Evolutionary conservation across 768 basidiomycete genomes (phyloP).

Genomic region (Tubosaeta sp.): DNA sequence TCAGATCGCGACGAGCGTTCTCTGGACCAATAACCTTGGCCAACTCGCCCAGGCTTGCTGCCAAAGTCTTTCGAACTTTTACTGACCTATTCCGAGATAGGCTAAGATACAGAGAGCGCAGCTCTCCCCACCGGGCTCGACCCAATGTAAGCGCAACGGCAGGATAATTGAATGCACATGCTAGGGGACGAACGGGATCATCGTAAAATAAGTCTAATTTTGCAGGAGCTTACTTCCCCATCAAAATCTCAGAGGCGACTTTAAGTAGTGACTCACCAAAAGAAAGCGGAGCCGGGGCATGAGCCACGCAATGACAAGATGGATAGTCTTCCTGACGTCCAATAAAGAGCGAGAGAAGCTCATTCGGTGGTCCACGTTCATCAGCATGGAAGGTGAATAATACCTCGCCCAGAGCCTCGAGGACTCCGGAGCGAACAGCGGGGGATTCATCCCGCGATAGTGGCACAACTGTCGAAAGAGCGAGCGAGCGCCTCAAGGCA

Average conservation of each 20-base stretch:
- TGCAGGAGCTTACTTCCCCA: slow-evolving; percentile 14
- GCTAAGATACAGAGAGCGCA: slow-evolving; percentile 63
- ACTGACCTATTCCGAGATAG: slow-evolving; percentile 56
- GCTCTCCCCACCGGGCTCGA: slow-evolving; percentile 62
- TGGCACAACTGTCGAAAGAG: slow-evolving; percentile 58
- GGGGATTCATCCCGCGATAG: slow-evolving; percentile 61
- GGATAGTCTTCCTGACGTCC: slow-evolving; percentile 47
- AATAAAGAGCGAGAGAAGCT: slow-evolving; percentile 74
- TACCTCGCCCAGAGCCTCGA: slow-evolving; percentile 88
- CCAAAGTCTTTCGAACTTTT: slow-evolving; percentile 74
- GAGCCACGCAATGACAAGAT: slow-evolving; percentile 26
- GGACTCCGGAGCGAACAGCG: slow-evolving; percentile 70
- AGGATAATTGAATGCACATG: slow-evolving; percentile 89
- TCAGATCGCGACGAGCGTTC: slow-evolving; percentile 61
- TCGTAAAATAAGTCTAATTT: slow-evolving; percentile 46
- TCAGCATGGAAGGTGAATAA: slow-evolving; percentile 75
- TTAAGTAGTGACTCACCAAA: slow-evolving; percentile 16
- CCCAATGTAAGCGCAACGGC: slow-evolving; percentile 87
- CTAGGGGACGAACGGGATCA: slow-evolving; percentile 69
- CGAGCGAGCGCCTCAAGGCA: slow-evolving; percentile 55
- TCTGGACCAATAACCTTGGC: slow-evolving; percentile 79
- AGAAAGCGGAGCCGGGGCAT: slow-evolving; percentile 4
- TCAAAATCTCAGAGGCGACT: slow-evolving; percentile 2
- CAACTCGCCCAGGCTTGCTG: slow-evolving; percentile 85
- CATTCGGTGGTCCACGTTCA: slow-evolving; percentile 59